Conservation (phyloP, 257 asterid genomes). For the Solanum bulbocastanum region DNA sequence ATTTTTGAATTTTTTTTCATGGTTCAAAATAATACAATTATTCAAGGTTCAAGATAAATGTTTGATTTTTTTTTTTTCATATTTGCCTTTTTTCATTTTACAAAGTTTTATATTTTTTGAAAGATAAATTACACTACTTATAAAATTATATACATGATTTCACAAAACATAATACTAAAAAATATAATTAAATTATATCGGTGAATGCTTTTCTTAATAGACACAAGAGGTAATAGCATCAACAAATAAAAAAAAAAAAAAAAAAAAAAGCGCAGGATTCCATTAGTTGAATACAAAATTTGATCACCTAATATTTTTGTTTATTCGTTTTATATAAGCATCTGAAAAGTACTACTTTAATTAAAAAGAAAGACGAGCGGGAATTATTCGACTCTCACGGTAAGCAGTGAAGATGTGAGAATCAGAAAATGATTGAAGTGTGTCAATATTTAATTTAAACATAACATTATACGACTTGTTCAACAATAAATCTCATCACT, state of each 20-base stretch:
- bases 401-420: not conserved
- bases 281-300: not conserved
- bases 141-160: too few species aligned
- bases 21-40: too few species aligned
- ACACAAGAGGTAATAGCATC: not conserved
- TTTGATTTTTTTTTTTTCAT: too few species aligned
- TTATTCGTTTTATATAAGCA: not conserved
- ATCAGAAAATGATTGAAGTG: not conserved
- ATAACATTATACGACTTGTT: not conserved
- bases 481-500: not conserved
- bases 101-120: too few species aligned
- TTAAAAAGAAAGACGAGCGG: not conserved
- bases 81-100: not conserved
- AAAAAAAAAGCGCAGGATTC: not conserved
- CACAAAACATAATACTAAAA: too few species aligned
- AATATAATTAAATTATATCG: too few species aligned
- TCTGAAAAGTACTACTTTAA: not conserved
- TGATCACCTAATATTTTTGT: not conserved
- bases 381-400: not conserved
- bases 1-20: too few species aligned
- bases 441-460: not conserved
- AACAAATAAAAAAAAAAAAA: not conserved
- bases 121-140: not conserved
- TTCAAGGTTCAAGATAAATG: too few species aligned
- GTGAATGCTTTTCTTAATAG: not conserved